Evolutionary conservation across 2,329 filamentous ascomycete species (phyloP).

Genomic region (Colletotrichum destructivum): DNA sequence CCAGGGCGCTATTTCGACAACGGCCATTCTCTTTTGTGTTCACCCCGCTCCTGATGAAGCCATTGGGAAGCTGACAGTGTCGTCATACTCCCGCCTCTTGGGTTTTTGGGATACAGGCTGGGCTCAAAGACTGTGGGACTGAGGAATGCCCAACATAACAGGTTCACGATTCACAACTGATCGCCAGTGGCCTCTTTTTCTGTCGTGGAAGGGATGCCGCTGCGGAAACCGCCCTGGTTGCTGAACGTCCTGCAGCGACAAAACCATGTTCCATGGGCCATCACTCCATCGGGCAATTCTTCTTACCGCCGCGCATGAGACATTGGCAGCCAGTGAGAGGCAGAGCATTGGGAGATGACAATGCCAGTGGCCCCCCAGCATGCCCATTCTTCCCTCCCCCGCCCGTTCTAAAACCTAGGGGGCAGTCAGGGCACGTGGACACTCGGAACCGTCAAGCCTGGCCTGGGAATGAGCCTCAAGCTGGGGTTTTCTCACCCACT

Average conservation of each 20-base stretch:
- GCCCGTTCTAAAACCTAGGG: conserved; percentile 17
- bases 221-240: neutral
- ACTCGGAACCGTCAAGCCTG: neutral
- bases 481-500: neutral
- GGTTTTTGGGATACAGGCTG: no score
- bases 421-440: conserved; percentile 16
- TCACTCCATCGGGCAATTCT: neutral
- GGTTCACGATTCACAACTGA: neutral
- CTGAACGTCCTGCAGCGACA: neutral
- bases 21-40: neutral
- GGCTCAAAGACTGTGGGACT: no score
- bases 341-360: neutral
- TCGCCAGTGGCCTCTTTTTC: neutral
- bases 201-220: neutral
- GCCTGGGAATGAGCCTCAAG: neutral
- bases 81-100: neutral
- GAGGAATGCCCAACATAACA: no score
- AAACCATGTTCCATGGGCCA: neutral
- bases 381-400: conserved; percentile 11
- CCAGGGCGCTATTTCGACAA: neutral
- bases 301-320: conserved; percentile 13
- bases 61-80: no score
- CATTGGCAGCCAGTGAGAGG: conserved; percentile 7
- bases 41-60: neutral
- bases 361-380: neutral